These are phyloP conservation scores for Stachybotrys elegans DNA, from an alignment of 2,329 filamentous ascomycete species.

Conservation along the genomic window DNA sequence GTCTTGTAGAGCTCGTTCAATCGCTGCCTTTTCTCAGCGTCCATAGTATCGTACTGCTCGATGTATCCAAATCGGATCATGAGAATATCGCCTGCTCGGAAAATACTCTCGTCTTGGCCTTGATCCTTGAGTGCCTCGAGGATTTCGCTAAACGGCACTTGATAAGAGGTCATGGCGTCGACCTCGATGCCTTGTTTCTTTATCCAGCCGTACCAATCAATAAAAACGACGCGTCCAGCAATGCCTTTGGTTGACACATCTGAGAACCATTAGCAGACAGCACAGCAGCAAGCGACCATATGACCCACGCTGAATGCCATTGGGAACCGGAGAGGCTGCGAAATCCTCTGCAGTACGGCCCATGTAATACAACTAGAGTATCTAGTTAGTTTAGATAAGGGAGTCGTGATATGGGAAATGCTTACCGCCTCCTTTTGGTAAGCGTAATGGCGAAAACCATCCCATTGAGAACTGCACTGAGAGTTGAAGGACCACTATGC, in stretches of 20 bases:
- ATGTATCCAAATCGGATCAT: constrained; percentile 26
- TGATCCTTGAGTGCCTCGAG: background rate
- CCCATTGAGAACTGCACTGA: constrained; percentile 34
- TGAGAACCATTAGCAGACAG: background rate
- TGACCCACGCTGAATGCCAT: constrained; percentile 17
- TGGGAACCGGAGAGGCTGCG: constrained; percentile 9
- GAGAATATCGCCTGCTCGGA: constrained; percentile 47
- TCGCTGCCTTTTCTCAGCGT: constrained; percentile 6
- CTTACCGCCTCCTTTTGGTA: constrained; percentile 35
- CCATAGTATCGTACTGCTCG: constrained; percentile 13
- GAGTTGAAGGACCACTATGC: constrained; percentile 31
- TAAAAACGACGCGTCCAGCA: constrained; percentile 42
- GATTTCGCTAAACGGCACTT: background rate
- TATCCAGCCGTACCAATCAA: constrained; percentile 45
- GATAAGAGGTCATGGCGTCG: constrained; percentile 25
- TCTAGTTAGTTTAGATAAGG: too few species aligned
- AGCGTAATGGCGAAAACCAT: constrained; percentile 31
- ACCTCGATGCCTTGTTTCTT: constrained; percentile 26
- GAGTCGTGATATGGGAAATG: too few species aligned
- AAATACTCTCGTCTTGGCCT: constrained; percentile 15
- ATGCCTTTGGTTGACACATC: constrained; percentile 26
- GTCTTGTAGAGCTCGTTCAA: constrained; percentile 12
- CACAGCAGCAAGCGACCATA: background rate
- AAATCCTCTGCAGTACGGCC: constrained; percentile 16
- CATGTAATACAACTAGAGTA: too few species aligned